These are phyloP conservation scores for Stentor roeselii DNA, from an alignment of 73 alveolate genomes.

Conservation along the genomic window DNA sequence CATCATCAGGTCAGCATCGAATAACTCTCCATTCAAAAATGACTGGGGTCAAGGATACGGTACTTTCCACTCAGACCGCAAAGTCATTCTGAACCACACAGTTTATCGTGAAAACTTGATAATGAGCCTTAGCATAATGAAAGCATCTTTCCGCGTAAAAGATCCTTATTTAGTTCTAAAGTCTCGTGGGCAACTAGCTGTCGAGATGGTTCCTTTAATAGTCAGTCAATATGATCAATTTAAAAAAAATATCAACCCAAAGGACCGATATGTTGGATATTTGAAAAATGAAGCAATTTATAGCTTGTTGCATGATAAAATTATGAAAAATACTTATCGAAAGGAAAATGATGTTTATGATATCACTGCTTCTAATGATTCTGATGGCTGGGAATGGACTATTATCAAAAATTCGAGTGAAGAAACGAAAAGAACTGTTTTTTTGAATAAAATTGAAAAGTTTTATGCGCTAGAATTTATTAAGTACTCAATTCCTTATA, in stretches of 20 bases:
- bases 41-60: not conserved
- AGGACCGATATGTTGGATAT: not conserved
- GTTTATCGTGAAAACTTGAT: not conserved
- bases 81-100: not conserved
- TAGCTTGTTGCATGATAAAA: not conserved
- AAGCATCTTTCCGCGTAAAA: not conserved
- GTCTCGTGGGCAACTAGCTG: not conserved
- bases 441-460: not conserved
- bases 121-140: not conserved
- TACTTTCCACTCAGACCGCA: not conserved
- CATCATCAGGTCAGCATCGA: not conserved
- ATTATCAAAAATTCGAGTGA: no score
- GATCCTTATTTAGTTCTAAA: not conserved
- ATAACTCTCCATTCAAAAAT: not conserved
- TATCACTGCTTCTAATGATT: not conserved
- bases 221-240: not conserved
- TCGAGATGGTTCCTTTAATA: not conserved
- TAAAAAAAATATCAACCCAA: not conserved
- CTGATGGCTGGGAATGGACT: not conserved
- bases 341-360: not conserved
- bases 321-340: not conserved
- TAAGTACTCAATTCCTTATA: constrained; percentile 10
- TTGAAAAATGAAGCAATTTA: not conserved
- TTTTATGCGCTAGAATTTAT: not conserved
- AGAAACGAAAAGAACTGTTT: not conserved